Percentiles rank a stretch among this genome's conserved stretches.
Conservation (phyloP, 139 green algal genomes). For the Astrephomene gubernaculifera region DNA sequence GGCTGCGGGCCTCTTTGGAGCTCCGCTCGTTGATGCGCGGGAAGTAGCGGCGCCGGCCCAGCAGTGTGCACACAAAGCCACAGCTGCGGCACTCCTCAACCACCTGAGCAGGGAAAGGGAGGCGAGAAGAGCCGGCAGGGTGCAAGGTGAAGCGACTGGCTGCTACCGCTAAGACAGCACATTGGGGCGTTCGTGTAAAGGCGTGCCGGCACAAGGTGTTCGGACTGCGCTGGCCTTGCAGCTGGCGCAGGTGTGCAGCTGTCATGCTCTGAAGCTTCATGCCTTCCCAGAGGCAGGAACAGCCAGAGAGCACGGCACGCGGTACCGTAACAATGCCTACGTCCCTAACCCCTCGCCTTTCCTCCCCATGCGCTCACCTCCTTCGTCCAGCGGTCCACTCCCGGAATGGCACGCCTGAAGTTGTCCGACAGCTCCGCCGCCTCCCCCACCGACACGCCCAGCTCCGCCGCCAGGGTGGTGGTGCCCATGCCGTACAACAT, state of each 20-base stretch:
- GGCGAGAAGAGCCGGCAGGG: too few relatives aligned
- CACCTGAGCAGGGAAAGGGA: conserved; percentile 40
- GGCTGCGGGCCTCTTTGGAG: background rate
- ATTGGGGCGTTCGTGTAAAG: too few relatives aligned
- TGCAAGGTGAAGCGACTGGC: too few relatives aligned
- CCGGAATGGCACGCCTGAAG: conserved; percentile 64
- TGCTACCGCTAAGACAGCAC: too few relatives aligned
- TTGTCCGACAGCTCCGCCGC: conserved; percentile 53
- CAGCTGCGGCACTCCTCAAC: conserved; percentile 54
- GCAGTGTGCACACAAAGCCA: conserved; percentile 69
- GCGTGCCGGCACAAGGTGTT: too few relatives aligned
- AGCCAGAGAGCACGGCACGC: too few relatives aligned
- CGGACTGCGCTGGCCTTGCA: too few relatives aligned
- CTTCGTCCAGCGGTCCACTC: conserved; percentile 50
- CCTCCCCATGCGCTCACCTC: conserved; percentile 3
- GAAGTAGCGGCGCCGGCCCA: conserved; percentile 69
- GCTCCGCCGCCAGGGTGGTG: conserved; percentile 55
- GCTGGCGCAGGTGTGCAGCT: too few relatives aligned
- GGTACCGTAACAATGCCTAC: too few relatives aligned
- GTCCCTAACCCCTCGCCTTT: too few relatives aligned
- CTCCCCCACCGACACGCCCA: conserved; percentile 51
- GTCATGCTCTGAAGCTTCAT: too few relatives aligned
- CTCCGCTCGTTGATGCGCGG: conserved; percentile 59
- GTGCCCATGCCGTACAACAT: conserved; percentile 85
- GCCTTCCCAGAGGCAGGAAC: too few relatives aligned